Evolutionary conservation across 108 stramenopile species (phyloP).

Genomic region (Parmales sp.): DNA sequence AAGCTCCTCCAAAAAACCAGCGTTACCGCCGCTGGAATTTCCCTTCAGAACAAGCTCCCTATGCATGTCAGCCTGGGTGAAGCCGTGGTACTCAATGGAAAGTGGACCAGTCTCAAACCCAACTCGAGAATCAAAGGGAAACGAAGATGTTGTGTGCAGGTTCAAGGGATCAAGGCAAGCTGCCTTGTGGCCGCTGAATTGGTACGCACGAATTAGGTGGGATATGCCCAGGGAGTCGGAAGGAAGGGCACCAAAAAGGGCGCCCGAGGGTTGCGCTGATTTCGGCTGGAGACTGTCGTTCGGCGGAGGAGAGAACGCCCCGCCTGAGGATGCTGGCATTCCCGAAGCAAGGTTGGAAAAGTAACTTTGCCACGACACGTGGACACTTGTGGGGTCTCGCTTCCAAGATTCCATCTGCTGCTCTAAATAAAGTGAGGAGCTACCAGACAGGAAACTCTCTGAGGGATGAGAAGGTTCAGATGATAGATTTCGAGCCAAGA

Average conservation of each 20-base stretch:
- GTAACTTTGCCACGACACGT: background rate
- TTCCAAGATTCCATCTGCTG: background rate
- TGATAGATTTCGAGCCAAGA: no score
- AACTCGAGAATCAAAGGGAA: constrained; percentile 63
- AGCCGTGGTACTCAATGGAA: constrained; percentile 80
- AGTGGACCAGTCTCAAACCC: constrained; percentile 53
- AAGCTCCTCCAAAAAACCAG: constrained; percentile 87
- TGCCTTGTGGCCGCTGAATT: constrained; percentile 89
- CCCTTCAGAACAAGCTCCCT: constrained; percentile 75
- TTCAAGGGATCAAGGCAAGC: constrained; percentile 93
- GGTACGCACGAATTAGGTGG: constrained; percentile 94
- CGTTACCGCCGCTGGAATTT: constrained; percentile 69
- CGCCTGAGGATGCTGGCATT: constrained; percentile 13
- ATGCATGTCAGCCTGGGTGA: constrained; percentile 78
- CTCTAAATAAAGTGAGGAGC: background rate
- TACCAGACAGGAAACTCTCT: no score
- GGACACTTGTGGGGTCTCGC: background rate
- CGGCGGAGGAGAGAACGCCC: no score
- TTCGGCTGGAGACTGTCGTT: no score
- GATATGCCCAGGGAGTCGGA: constrained; percentile 77
- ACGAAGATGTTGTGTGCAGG: constrained; percentile 60
- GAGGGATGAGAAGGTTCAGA: no score
- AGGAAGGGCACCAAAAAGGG: constrained; percentile 39
- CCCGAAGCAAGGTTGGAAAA: background rate
- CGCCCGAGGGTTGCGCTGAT: no score